Base-by-base conservation (phyloP, 352 stramenopile species). In the Hyaloperonospora arabidopsidis region DNA sequence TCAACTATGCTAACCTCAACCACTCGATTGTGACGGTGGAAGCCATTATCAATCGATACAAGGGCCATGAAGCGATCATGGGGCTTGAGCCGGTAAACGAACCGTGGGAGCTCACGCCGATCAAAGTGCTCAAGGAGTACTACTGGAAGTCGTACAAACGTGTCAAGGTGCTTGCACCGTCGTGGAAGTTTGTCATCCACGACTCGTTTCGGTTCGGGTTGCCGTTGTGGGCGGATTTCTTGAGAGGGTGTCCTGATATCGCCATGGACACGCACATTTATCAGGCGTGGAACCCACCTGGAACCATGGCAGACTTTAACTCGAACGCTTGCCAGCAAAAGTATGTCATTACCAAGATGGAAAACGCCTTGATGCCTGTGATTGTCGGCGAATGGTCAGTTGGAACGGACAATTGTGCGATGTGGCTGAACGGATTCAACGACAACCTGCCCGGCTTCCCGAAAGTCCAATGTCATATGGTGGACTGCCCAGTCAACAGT, bases 141-240 rank as follows among this genome's bases (percentile, higher is more conserved):
- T 98, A 98, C 77, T 98, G 92, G 93, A 95, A 97, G 72, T 89
- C 86, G 43, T 98, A 98, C 72, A 89, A 97, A 60, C 90, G 93
- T 44, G 79, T 97, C 18, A 97, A 97, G 65, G 74, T 68, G 46
- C 68, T 92, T 8, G 93, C 92, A 8, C 93, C 92, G 0, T 76
- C 87, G 23, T 98, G 95, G 95, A 97, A 97, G 65, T 97, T 97
- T 57, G 80, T 98, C 48, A 89, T 98, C 51, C 93, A 98, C 74
- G 93, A 98, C 75, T 97, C 87, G 41, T 98, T 98, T 74, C 84
- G 90, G 23, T 97, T 98, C 49, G 74, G 72, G 18, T 47, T 87
- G 12, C 45, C 74, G 32, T 81, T 78, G 59, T 91, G 79, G 79
- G 72, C 66, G 49, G 49, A 77, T 8, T 91, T 93, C 59, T 82